A percentile compares a stretch with the other conserved stretches of the same genome.
Evolutionary conservation across 345 rosid species (phyloP).

Genomic region (Acer campestre): DNA sequence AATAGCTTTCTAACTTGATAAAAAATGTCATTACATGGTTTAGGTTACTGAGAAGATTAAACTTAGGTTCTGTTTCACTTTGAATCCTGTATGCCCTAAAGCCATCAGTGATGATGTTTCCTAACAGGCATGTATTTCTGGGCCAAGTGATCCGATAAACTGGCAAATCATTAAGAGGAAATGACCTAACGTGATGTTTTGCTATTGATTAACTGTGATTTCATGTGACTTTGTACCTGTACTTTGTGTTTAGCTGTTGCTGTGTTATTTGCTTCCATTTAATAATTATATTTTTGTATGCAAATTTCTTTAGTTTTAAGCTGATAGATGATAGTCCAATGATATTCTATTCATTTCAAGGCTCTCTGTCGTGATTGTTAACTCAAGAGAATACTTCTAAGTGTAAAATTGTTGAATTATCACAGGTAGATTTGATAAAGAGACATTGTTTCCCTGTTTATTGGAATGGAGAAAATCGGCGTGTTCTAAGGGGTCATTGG

Average conservation of each 20-base stretch:
- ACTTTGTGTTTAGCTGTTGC: neutral
- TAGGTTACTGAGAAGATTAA: neutral
- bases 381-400: conserved; percentile 8
- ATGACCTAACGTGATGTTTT: neutral
- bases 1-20: neutral
- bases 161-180: neutral
- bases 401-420: conserved; percentile 23
- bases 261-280: neutral
- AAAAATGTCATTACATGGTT: neutral
- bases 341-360: neutral
- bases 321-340: neutral
- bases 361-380: neutral
- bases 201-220: neutral
- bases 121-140: neutral
- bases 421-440: conserved; percentile 82
- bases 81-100: neutral
- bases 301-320: neutral
- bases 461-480: conserved; percentile 96
- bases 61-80: neutral
- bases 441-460: conserved; percentile 93
- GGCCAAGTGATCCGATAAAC: neutral
- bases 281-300: neutral
- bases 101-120: neutral
- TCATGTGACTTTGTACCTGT: neutral
- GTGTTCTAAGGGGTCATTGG: conserved; percentile 98